These are phyloP conservation scores for Dichotomocladium elegans DNA, from an alignment of 371 early-diverging fungal genomes.

Conservation along the genomic window DNA sequence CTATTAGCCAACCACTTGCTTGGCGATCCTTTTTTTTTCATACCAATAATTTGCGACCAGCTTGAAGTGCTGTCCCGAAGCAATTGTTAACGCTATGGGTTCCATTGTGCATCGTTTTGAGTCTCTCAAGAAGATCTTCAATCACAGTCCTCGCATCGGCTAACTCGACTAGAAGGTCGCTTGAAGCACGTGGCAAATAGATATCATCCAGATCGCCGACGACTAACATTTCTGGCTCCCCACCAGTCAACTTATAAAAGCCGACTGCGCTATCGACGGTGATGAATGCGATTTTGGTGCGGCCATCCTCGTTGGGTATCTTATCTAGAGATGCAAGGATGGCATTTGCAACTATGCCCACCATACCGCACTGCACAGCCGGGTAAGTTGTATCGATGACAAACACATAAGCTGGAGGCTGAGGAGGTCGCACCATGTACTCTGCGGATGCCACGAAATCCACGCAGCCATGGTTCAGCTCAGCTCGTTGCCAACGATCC, in stretches of 20 bases:
- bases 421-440: constrained; percentile 70
- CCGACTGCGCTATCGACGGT: constrained; percentile 75
- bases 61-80: constrained; percentile 73
- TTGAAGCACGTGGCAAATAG: constrained; percentile 66
- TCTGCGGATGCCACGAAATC: constrained; percentile 77
- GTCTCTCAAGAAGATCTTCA: constrained; percentile 54
- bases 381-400: constrained; percentile 75
- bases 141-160: constrained; percentile 58
- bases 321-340: constrained; percentile 64
- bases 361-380: constrained; percentile 65
- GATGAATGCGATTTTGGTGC: constrained; percentile 75
- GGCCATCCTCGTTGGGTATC: constrained; percentile 75
- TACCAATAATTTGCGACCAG: constrained; percentile 73
- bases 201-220: constrained; percentile 74
- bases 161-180: constrained; percentile 77
- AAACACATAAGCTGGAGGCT: constrained; percentile 82
- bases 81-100: constrained; percentile 54
- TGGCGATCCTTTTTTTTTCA: neutral
- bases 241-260: constrained; percentile 68
- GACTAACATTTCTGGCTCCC: constrained; percentile 80
- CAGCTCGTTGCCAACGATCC: constrained; percentile 70
- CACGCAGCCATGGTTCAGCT: constrained; percentile 67
- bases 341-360: constrained; percentile 51
- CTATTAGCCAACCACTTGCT: neutral
- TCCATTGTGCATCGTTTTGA: constrained; percentile 61